Evolutionary conservation across 352 stramenopile genomes (phyloP).

Genomic region (Globisporangium camurandrum): DNA sequence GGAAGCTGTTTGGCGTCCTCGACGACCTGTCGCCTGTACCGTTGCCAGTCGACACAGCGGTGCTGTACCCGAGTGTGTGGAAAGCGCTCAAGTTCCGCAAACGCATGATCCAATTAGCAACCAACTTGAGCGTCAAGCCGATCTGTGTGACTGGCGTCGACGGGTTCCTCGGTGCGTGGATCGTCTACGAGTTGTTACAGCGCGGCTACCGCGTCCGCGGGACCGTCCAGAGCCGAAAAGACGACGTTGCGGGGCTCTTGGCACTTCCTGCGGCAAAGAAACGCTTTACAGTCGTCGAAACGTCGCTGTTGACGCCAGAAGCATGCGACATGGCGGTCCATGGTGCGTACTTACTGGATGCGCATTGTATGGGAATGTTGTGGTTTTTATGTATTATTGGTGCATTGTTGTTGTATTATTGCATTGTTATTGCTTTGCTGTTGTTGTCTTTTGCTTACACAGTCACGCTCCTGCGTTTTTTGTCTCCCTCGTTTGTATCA

Average conservation of each 20-base stretch:
- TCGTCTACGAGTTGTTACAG: slow-evolving; percentile 71
- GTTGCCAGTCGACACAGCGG: slow-evolving; percentile 5
- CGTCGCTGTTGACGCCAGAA: slow-evolving; percentile 79
- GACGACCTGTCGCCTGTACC: slow-evolving; percentile 8
- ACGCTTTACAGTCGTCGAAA: slow-evolving; percentile 85
- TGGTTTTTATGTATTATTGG: slow-evolving; percentile 1
- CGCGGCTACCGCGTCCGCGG: slow-evolving; percentile 76
- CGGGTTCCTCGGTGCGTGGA: slow-evolving; percentile 81
- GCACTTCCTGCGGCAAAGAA: slow-evolving; percentile 59
- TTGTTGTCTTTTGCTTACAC: no score
- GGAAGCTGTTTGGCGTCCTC: slow-evolving; percentile 14
- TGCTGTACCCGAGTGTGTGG: slow-evolving; percentile 78
- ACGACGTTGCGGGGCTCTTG: slow-evolving; percentile 77
- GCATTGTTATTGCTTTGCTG: no score
- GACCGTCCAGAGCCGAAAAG: slow-evolving; percentile 80
- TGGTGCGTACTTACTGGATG: slow-evolving; percentile 14
- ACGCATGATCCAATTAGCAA: slow-evolving; percentile 72
- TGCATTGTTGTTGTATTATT: not conserved
- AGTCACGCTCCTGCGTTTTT: no score
- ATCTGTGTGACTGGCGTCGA: slow-evolving; percentile 85
- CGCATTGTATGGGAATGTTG: slow-evolving; percentile 1
- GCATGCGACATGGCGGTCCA: slow-evolving; percentile 85
- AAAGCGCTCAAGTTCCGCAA: slow-evolving; percentile 76
- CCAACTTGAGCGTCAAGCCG: slow-evolving; percentile 64
- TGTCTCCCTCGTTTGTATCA: no score